Evolutionary conservation across 192 early-diverging fungal species (phyloP).

Genomic region (Rhizophagus clarus): DNA sequence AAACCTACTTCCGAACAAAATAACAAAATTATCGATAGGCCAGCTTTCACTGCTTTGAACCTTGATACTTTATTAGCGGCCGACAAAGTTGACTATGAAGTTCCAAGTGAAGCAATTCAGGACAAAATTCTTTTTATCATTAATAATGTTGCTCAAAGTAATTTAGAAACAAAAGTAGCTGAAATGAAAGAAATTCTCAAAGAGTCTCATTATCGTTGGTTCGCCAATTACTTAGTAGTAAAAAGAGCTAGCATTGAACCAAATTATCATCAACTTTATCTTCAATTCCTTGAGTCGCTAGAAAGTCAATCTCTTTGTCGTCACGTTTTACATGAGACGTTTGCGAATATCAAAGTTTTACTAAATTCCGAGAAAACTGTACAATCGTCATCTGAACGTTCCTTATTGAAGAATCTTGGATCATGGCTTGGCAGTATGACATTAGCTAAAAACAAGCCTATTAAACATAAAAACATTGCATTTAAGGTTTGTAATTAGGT

Average conservation of each 20-base stretch:
- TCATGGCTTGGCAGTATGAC: slow-evolving; percentile 98
- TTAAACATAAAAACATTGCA: slow-evolving; percentile 92
- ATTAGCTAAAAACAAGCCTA: slow-evolving; percentile 92
- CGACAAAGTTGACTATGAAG: slow-evolving; percentile 48
- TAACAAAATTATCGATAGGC: slow-evolving; percentile 30
- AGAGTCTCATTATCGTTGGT: slow-evolving; percentile 80
- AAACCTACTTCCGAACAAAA: background rate
- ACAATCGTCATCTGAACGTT: slow-evolving; percentile 84
- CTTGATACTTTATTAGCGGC: slow-evolving; percentile 56
- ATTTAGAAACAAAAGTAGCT: slow-evolving; percentile 73
- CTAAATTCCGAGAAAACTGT: slow-evolving; percentile 94
- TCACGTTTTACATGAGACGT: slow-evolving; percentile 89
- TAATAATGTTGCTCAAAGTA: slow-evolving; percentile 91
- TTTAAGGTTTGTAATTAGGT: slow-evolving; percentile 68
- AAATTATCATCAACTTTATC: slow-evolving; percentile 93
- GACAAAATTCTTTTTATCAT: slow-evolving; percentile 98
- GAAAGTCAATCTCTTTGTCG: slow-evolving; percentile 65
- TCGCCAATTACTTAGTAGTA: slow-evolving; percentile 92
- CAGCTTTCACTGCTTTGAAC: slow-evolving; percentile 67
- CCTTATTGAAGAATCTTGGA: slow-evolving; percentile 93
- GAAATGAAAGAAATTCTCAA: slow-evolving; percentile 79
- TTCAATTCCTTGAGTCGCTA: slow-evolving; percentile 79
- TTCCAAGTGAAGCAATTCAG: slow-evolving; percentile 45
- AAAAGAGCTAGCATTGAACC: slow-evolving; percentile 96
- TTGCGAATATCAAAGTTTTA: slow-evolving; percentile 81